Base-by-base conservation (phyloP, 768 basidiomycete species). In the Podaxis sp. region DNA sequence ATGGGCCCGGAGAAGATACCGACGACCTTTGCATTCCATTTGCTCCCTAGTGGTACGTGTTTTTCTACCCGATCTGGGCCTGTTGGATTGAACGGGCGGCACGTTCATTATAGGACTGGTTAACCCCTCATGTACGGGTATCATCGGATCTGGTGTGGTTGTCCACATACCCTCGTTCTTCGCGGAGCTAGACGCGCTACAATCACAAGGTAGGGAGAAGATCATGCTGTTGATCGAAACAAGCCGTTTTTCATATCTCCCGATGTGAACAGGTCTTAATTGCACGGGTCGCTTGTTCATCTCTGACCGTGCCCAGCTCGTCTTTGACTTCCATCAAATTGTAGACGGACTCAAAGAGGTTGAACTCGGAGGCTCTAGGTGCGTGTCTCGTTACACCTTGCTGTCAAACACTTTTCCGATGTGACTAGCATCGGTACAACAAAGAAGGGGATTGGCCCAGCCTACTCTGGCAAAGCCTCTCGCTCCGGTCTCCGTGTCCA, bases 241-340 rank as follows among this genome's bases (percentile, higher is more conserved):
- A 40, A 46, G 26, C 48, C 26, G 17, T 33, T n/a, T 7, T 24
- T 65, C 51, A 40, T 33, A 33, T 33, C 39, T 12, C 0, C 33
- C 17, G 19, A 26, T 39, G 9, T 13, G 2, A 1, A 48, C 59
- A 97, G 96, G 96, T 19, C 85, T 99, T 46, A 83, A 90, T 70
- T 96, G 93, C 76, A 84, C 85, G 11, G 83, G 84, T 63, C 88
- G 97, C 38, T 77, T 99, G 19, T 91, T 97, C 73, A 82, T 99
- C 68, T 99, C 96, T 26, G 95, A 99, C 77, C 89, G 97, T 66
- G 94, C 97, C 3, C 94, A 96, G 66, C 88, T 99, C 64, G 97
- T 99, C 38, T 95, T 99, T 71, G 97, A 99, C 73, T 99, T 99
- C 75, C 97, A 99, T 77, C 97, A 99, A 79, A 98, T 99, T 71